Conservation (phyloP, 139 green algal species). For the Chlamydomonas eustigma region DNA sequence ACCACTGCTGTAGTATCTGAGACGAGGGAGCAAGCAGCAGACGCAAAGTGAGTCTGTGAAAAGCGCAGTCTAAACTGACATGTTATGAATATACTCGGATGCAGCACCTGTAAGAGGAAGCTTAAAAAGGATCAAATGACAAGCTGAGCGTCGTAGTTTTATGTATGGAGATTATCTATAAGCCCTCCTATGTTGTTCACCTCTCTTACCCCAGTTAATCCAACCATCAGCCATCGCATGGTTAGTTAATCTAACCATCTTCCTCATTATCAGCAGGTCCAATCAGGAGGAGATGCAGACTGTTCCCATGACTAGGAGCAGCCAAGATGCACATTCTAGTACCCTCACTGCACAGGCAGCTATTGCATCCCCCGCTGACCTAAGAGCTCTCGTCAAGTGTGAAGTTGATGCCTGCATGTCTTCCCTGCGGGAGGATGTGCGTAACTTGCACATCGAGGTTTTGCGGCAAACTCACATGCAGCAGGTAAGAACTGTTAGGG, state of each 20-base stretch:
- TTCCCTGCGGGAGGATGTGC: not conserved
- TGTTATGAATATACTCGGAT: too few relatives aligned
- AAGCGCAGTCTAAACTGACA: too few relatives aligned
- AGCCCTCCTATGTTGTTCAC: too few relatives aligned
- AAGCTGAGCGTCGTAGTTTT: too few relatives aligned
- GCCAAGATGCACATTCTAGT: not conserved
- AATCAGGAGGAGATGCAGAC: not conserved
- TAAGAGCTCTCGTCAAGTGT: too few relatives aligned
- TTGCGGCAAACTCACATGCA: constrained; percentile 3
- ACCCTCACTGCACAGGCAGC: not conserved
- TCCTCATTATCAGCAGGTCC: not conserved
- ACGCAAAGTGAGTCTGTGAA: too few relatives aligned
- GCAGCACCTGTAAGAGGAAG: too few relatives aligned
- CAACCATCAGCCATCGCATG: not conserved
- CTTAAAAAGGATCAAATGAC: too few relatives aligned
- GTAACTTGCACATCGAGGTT: constrained; percentile 13
- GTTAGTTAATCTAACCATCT: not conserved
- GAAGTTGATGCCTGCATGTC: not conserved
- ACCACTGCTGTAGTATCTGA: too few relatives aligned
- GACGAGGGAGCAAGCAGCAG: too few relatives aligned
- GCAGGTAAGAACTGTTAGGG: not conserved
- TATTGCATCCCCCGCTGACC: too few relatives aligned
- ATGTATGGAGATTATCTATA: too few relatives aligned
- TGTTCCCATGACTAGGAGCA: not conserved
- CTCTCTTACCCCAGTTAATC: not conserved